These are phyloP conservation scores for Chlamydomonas sp. DNA, from an alignment of 139 green algal species.

Conservation along the genomic window DNA sequence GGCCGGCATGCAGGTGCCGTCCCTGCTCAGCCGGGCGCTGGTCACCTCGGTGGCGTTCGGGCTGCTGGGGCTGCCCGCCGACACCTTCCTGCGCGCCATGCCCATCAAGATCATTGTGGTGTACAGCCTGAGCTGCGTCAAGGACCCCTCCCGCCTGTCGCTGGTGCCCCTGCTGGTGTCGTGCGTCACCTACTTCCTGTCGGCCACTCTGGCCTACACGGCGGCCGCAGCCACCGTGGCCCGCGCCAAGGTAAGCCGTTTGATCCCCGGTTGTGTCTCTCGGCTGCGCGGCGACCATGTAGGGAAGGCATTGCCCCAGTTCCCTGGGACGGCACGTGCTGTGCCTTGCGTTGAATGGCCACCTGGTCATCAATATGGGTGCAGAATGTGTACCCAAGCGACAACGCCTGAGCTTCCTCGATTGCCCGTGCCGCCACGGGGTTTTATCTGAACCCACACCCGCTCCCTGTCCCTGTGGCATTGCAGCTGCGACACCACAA, in stretches of 20 bases:
- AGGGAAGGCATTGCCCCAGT: too few species aligned
- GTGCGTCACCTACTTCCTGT: background rate
- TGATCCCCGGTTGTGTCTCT: too few species aligned
- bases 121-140: slow-evolving; percentile 27
- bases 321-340: too few species aligned
- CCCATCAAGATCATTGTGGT: slow-evolving; percentile 34
- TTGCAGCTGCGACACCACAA: slow-evolving; percentile 4
- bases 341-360: too few species aligned
- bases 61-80: slow-evolving; percentile 10
- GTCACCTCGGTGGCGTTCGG: slow-evolving; percentile 22
- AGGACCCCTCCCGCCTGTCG: slow-evolving; percentile 15
- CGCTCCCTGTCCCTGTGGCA: too few species aligned
- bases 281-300: too few species aligned
- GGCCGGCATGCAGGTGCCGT: slow-evolving; percentile 25
- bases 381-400: too few species aligned
- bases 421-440: too few species aligned
- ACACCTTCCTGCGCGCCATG: slow-evolving; percentile 1
- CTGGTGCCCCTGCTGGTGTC: background rate
- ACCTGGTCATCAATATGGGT: too few species aligned
- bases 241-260: background rate
- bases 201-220: slow-evolving; percentile 10
- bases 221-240: slow-evolving; percentile 7
- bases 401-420: too few species aligned
- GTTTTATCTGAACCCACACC: too few species aligned
- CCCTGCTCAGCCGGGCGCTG: slow-evolving; percentile 8